Base-by-base conservation (phyloP, 225 moss, liverwort and hornwort species). In the Bryum argenteum region DNA sequence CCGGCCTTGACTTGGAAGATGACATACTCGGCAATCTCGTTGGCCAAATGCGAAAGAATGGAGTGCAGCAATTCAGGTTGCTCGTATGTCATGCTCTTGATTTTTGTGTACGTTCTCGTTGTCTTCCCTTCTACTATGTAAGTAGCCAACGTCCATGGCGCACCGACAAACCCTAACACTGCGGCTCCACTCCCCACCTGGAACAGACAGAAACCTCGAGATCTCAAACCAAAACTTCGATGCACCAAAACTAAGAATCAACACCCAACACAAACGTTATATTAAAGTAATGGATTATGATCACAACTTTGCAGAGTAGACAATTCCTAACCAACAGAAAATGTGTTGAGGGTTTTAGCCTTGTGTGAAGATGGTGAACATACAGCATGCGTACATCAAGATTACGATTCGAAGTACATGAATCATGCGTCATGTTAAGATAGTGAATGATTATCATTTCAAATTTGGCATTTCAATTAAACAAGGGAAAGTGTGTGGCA, bases 51-150 rank as follows among this genome's bases (percentile, higher is more conserved):
- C 13, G 86, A 86, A 20, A 89, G 75, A 52, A 89, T 84, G 26
- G 81, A 64, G 61, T 83, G 69, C 54, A 85, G 83, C 57, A 85
- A 60, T 58, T 81, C 81, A 2, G 89, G 89, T 51, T 79, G 79
- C 33, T 63, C 66, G 63, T 86, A 78, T 5, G 86, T 86, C 85
- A 89, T 86, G 65, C 83, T 86, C 83, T 89, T 89, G 79, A 89
- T 86, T 69, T 75, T 84, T 8, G 86, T 86, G 59, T 86, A 89
- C 8, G 83, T 83, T 8, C 84, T 81, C 39, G 89, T 86, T 7
- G 86, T 66, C 66, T 75, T 83, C 54, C 89, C 89, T 80, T 89
- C 89, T 65, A 89, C 89, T 11, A 89, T 89, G 68, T 89, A 89
- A 14, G 89, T 86, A 37, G 89, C 89, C 56, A 89, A 71, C 23